These are phyloP conservation scores for Penicillium soppii DNA, from an alignment of 495 filamentous ascomycete genomes.

Conservation along the genomic window DNA sequence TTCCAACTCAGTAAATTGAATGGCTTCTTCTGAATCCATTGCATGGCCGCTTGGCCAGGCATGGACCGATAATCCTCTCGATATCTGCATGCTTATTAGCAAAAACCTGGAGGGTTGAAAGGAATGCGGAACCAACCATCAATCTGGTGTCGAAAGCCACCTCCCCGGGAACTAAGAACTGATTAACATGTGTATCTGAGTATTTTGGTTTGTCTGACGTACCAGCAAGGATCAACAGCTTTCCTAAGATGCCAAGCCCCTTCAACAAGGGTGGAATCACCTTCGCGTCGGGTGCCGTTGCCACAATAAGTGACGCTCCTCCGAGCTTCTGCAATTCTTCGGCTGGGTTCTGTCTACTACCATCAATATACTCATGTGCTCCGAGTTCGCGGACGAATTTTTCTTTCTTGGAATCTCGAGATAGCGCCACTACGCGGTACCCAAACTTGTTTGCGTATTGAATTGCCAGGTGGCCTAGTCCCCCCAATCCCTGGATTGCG, in stretches of 20 bases:
- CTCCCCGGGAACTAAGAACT: conserved; percentile 20
- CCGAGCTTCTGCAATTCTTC: conserved; percentile 55
- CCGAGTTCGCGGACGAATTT: conserved; percentile 60
- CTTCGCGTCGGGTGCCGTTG: conserved; percentile 60
- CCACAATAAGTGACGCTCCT: conserved; percentile 60
- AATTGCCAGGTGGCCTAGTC: conserved; percentile 65
- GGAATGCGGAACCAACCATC: conserved; percentile 15
- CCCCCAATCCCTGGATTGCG: conserved; percentile 64
- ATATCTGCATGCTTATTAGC: conserved; percentile 13
- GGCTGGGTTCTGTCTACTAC: conserved; percentile 50
- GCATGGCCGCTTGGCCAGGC: conserved; percentile 66
- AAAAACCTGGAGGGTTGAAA: not conserved
- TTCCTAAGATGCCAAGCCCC: conserved; percentile 56
- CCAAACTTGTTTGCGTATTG: conserved; percentile 67
- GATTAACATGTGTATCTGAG: not conserved
- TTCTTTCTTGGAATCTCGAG: conserved; percentile 55
- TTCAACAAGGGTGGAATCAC: conserved; percentile 53
- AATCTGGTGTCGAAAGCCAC: conserved; percentile 17
- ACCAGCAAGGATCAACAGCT: conserved; percentile 56
- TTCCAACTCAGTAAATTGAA: conserved; percentile 57
- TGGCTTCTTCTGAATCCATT: conserved; percentile 64
- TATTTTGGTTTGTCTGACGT: not conserved
- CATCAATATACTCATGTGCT: conserved; percentile 67
- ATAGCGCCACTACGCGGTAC: conserved; percentile 63
- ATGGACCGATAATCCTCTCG: conserved; percentile 52